These are phyloP conservation scores for Diplodia seriata DNA, from an alignment of 2,329 filamentous ascomycete genomes.

Conservation along the genomic window DNA sequence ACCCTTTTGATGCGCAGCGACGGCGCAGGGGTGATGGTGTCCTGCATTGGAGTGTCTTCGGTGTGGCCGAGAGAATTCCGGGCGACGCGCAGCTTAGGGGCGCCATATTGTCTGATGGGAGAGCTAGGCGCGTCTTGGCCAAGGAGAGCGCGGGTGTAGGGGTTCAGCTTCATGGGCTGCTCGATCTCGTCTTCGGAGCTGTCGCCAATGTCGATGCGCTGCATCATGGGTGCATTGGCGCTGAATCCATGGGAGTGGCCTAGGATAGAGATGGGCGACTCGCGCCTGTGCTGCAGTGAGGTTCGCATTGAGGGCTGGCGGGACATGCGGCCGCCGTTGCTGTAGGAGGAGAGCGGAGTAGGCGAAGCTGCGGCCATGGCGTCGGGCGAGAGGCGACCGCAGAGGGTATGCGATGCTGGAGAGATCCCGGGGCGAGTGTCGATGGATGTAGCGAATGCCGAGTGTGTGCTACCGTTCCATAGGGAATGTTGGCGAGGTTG, in stretches of 20 bases:
- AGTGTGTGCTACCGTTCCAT: slow-evolving; percentile 49
- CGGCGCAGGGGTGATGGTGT: slow-evolving; percentile 48
- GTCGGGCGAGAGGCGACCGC: slow-evolving; percentile 23
- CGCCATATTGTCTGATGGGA: slow-evolving; percentile 41
- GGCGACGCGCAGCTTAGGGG: slow-evolving; percentile 48
- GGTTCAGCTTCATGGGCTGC: slow-evolving; percentile 87
- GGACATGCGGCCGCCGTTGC: slow-evolving; percentile 43
- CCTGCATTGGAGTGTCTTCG: slow-evolving; percentile 40
- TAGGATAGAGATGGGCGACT: slow-evolving; percentile 56
- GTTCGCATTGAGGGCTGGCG: slow-evolving; percentile 44
- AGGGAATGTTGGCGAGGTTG: slow-evolving; percentile 42
- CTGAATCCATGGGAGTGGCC: slow-evolving; percentile 55
- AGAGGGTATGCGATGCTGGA: slow-evolving; percentile 30
- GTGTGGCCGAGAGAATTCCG: slow-evolving; percentile 46
- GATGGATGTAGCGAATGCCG: slow-evolving; percentile 47
- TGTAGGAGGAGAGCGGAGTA: slow-evolving; percentile 49
- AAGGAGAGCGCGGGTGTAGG: slow-evolving; percentile 85
- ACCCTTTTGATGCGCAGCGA: slow-evolving; percentile 50
- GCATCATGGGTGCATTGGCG: slow-evolving; percentile 54
- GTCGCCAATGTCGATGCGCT: slow-evolving; percentile 68
- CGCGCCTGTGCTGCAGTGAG: slow-evolving; percentile 46
- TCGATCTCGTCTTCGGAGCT: slow-evolving; percentile 94
- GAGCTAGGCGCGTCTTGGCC: slow-evolving; percentile 55
- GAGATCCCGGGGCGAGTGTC: slow-evolving; percentile 14
- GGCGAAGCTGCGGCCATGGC: slow-evolving; percentile 51